Base-by-base conservation (phyloP, 345 rosid genomes). In the Eucalyptus sp. region DNA sequence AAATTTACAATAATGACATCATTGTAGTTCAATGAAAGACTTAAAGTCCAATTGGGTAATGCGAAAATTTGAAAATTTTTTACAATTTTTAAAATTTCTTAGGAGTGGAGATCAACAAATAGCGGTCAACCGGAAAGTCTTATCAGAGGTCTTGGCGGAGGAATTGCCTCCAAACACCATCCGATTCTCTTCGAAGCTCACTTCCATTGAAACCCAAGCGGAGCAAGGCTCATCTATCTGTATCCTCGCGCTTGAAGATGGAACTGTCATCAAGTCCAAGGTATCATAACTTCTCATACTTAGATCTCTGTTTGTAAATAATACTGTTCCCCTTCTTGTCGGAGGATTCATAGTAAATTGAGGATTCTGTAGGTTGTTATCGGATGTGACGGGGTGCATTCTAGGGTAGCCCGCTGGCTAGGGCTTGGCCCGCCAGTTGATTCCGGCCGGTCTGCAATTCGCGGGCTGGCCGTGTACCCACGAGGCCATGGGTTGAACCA, bases 351-450 rank as follows among this genome's bases (percentile, higher is more conserved):
- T 22, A 5, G 48, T 41, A 37, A 37, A 76, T 76, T 76, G 83
- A 37, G 46, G 83, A 64, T 22, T 37, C 6, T 76, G 46, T 52
- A 90, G 93, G 91, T 89, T 9, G 83, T 91, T 86, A 91, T 93
- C 12, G 94, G 95, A 54, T 93, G 93, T 86, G 94, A 94, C 29
- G 95, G 95, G 88, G 89, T 90, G 46, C 93, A 92, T 88, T 94
- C 93, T 2, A 71, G 87, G 50, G 91, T 93, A 33, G 93, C 93
- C 33, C 88, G 83, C 4, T 91, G 90, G 92, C 50, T 94, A 27
- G 93, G 93, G 66, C 90, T 93, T 2, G 13, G 88, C 7, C 85
- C 86, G 24, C 89, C 92, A 2, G 86, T 90, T 58, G 15, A 88
- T 81, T 84, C 93, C 0, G 92, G 94, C 2, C 89, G 93, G 37